Evolutionary conservation across 805 yeast genomes (phyloP).

Genomic region (Wickerhamiella cacticola): DNA sequence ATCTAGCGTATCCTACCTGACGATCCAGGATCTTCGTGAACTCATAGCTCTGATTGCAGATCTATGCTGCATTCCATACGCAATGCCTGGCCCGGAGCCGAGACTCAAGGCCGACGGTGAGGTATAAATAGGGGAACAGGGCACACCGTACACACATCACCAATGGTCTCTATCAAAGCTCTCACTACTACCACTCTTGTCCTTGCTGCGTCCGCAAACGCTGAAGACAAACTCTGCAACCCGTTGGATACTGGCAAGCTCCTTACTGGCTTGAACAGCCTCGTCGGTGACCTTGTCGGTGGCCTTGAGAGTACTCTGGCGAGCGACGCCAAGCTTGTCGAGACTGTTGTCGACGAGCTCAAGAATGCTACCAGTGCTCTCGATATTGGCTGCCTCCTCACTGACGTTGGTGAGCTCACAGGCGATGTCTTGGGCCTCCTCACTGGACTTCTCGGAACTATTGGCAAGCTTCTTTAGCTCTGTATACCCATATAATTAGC

Average conservation of each 20-base stretch:
- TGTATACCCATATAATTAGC: not conserved
- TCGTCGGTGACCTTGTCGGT: not conserved
- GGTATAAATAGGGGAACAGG: not conserved
- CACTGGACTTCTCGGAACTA: not conserved
- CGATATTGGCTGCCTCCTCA: conserved; percentile 1
- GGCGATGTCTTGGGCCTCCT: not conserved
- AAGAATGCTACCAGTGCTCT: not conserved
- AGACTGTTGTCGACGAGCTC: not conserved
- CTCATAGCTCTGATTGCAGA: not conserved
- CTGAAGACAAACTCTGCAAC: not conserved
- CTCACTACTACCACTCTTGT: not conserved
- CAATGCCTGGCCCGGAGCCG: not conserved
- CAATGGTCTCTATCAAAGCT: not conserved
- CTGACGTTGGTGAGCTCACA: not conserved
- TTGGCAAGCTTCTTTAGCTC: not conserved
- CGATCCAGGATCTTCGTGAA: not conserved
- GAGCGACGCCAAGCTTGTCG: not conserved
- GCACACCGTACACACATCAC: not conserved
- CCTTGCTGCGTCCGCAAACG: not conserved
- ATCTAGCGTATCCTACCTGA: too few relatives aligned
- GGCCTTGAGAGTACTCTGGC: not conserved
- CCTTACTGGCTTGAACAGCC: not conserved
- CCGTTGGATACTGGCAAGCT: not conserved
- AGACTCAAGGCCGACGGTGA: not conserved
- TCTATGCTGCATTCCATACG: not conserved